These are phyloP conservation scores for Xylaria sp. DNA, from an alignment of 2,329 filamentous ascomycete genomes.

Conservation along the genomic window DNA sequence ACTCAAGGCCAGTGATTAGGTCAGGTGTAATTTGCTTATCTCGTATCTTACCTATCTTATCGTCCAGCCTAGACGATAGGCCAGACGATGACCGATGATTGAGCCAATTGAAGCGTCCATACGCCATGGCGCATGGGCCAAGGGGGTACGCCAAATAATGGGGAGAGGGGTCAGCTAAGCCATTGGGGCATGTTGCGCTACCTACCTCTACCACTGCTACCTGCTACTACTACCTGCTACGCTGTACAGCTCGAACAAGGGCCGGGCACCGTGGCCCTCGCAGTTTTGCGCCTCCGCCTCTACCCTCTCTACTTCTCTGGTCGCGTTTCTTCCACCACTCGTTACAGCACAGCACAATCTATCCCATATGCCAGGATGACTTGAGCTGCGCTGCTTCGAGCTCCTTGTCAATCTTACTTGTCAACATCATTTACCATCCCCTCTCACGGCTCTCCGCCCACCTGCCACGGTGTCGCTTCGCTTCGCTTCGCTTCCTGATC, in stretches of 20 bases:
- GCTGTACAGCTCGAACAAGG: slow-evolving; percentile 32
- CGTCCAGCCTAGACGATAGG: too few relatives aligned
- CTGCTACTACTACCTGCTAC: slow-evolving; percentile 22
- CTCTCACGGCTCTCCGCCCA: slow-evolving; percentile 18
- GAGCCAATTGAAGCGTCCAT: slow-evolving; percentile 3
- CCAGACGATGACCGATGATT: slow-evolving; percentile 3
- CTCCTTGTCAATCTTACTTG: slow-evolving; percentile 40
- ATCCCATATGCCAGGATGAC: slow-evolving; percentile 45
- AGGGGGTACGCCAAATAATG: slow-evolving; percentile 32
- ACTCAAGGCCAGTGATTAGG: neutral
- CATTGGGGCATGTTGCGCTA: slow-evolving; percentile 19
- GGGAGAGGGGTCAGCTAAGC: slow-evolving; percentile 36
- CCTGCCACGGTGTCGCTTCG: slow-evolving; percentile 16
- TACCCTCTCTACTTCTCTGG: slow-evolving; percentile 36
- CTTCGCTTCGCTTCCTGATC: slow-evolving; percentile 25
- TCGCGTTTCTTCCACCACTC: slow-evolving; percentile 38
- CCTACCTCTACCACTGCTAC: too few relatives aligned
- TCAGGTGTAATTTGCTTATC: neutral
- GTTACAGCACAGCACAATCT: slow-evolving; percentile 38
- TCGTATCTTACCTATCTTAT: slow-evolving; percentile 29
- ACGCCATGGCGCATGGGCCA: slow-evolving; percentile 10
- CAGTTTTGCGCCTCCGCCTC: slow-evolving; percentile 46
- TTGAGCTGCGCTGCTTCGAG: slow-evolving; percentile 44
- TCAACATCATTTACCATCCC: slow-evolving; percentile 40
- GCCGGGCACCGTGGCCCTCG: slow-evolving; percentile 35